These are phyloP conservation scores for Ustilago shanxiensis DNA, from an alignment of 1,284 basidiomycete genomes.

Conservation along the genomic window DNA sequence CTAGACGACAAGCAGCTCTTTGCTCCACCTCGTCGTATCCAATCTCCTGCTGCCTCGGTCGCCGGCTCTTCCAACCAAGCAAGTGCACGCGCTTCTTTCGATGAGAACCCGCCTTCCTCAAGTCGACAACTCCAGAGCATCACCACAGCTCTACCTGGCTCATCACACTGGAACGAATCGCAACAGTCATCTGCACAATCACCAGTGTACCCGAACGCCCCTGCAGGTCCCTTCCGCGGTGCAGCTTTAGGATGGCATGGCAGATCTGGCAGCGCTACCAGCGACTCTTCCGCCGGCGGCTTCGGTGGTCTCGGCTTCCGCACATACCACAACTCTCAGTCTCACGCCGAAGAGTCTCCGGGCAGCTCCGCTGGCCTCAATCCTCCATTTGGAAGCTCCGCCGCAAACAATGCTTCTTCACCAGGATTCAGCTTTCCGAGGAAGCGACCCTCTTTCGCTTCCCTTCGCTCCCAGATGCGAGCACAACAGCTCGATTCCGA, in stretches of 20 bases:
- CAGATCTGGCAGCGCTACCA: slow-evolving; percentile 47
- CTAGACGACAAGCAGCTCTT: slow-evolving; percentile 63
- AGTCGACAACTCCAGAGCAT: slow-evolving; percentile 48
- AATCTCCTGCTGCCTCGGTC: slow-evolving; percentile 34
- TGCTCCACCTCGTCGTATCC: slow-evolving; percentile 31
- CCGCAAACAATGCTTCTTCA: slow-evolving; percentile 11
- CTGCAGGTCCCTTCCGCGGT: slow-evolving; percentile 48
- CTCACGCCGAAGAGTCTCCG: slow-evolving; percentile 18
- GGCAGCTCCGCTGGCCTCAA: slow-evolving; percentile 17
- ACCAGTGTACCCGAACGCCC: slow-evolving; percentile 29
- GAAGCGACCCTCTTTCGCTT: slow-evolving; percentile 28
- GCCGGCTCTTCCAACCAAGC: slow-evolving; percentile 17
- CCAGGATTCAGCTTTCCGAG: slow-evolving; percentile 41
- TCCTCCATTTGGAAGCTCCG: slow-evolving; percentile 10
- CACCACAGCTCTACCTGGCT: slow-evolving; percentile 15
- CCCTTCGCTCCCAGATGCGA: slow-evolving; percentile 37
- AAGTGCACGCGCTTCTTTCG: slow-evolving; percentile 24
- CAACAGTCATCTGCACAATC: slow-evolving; percentile 31
- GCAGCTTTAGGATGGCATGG: slow-evolving; percentile 52
- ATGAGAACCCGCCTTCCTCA: slow-evolving; percentile 36
- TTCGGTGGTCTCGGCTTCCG: slow-evolving; percentile 43
- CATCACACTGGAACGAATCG: slow-evolving; percentile 22
- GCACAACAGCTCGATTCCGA: slow-evolving; percentile 23
- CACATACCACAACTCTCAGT: slow-evolving; percentile 15
- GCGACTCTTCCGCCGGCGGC: slow-evolving; percentile 52